Percentiles rank a stretch among this genome's conserved stretches.
phyloP scores from a whole-genome alignment of 2,329 filamentous ascomycete genomes.

The Epichloe festucae region DNA sequence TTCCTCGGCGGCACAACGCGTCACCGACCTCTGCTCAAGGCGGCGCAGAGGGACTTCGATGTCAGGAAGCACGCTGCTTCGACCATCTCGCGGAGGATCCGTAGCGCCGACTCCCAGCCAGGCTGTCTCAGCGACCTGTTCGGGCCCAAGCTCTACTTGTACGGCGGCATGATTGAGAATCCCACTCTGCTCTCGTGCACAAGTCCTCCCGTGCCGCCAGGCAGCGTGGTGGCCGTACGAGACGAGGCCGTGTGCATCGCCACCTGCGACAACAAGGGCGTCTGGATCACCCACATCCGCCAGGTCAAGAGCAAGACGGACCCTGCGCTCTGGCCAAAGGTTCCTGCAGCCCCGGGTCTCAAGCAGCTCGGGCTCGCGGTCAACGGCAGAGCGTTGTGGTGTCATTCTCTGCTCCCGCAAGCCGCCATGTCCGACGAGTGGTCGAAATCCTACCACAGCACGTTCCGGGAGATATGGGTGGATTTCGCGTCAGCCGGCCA shows the following conservation, averaged over 20 bases:
- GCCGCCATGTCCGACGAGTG: constrained; percentile 15
- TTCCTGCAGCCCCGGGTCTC: constrained; percentile 23
- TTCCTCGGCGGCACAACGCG: constrained; percentile 25
- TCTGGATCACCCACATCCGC: constrained; percentile 29
- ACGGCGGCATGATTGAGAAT: constrained; percentile 27
- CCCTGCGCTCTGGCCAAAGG: constrained; percentile 27
- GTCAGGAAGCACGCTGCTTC: constrained; percentile 19
- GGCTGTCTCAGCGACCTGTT: constrained; percentile 25
- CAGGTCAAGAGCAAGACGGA: constrained; percentile 24
- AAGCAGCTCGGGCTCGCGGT: constrained; percentile 19
- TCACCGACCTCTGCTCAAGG: constrained; percentile 25
- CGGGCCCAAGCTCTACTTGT: constrained; percentile 24
- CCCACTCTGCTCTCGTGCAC: constrained; percentile 5
- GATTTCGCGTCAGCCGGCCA: constrained; percentile 17
- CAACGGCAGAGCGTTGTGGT: constrained; percentile 8
- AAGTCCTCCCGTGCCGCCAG: constrained; percentile 4
- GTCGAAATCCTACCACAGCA: constrained; percentile 14
- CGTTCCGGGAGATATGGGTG: constrained; percentile 27
- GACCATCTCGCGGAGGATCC: constrained; percentile 27
- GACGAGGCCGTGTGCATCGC: constrained; percentile 23
- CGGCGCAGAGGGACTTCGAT: constrained; percentile 24
- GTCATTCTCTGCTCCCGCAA: constrained; percentile 6
- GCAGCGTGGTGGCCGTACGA: constrained; percentile 22
- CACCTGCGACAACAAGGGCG: constrained; percentile 24
- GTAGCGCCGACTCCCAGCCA: constrained; percentile 28